Evolutionary conservation across 148 eudicot genomes (phyloP).

Genomic region (Fagopyrum homotropicum): DNA sequence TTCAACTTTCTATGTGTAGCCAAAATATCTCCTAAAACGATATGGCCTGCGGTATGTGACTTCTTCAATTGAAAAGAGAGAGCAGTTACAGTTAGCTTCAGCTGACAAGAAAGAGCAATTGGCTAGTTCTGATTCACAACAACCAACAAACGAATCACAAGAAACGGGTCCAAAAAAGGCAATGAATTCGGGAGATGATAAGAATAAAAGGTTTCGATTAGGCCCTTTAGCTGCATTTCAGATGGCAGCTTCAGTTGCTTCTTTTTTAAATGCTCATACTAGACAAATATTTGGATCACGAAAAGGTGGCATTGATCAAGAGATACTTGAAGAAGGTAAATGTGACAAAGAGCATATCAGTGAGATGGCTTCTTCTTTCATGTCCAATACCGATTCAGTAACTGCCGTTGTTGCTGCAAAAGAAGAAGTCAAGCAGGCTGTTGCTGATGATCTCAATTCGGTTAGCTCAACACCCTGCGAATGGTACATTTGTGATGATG

Average conservation of each 20-base stretch:
- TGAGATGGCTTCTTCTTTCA: conserved; percentile 51
- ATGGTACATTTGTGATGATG: conserved; percentile 94
- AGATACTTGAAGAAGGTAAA: conserved; percentile 15
- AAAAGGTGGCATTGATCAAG: conserved; percentile 13
- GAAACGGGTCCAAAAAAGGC: conserved; percentile 9
- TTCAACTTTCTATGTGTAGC: background rate
- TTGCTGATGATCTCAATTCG: conserved; percentile 87
- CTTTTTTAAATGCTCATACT: conserved; percentile 53
- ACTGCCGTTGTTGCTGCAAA: conserved; percentile 95
- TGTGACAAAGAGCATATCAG: conserved; percentile 15
- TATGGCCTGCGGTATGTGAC: conserved; percentile 11
- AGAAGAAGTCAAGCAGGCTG: conserved; percentile 97
- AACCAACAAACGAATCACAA: background rate
- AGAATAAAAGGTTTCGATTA: background rate
- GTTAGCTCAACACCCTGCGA: conserved; percentile 73
- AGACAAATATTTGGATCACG: conserved; percentile 42
- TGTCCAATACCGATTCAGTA: conserved; percentile 84
- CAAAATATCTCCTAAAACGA: background rate
- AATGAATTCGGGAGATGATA: conserved; percentile 16
- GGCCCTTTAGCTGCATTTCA: conserved; percentile 7
- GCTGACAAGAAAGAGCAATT: conserved; percentile 9
- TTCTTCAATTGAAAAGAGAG: conserved; percentile 7
- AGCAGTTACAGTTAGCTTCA: background rate
- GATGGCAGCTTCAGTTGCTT: conserved; percentile 3
- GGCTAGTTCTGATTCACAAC: conserved; percentile 11